A percentile compares a stretch with the other conserved stretches of the same genome.
These are phyloP conservation scores for Haplosporangium gracile DNA, from an alignment of 192 early-diverging fungal genomes.

Conservation along the genomic window DNA sequence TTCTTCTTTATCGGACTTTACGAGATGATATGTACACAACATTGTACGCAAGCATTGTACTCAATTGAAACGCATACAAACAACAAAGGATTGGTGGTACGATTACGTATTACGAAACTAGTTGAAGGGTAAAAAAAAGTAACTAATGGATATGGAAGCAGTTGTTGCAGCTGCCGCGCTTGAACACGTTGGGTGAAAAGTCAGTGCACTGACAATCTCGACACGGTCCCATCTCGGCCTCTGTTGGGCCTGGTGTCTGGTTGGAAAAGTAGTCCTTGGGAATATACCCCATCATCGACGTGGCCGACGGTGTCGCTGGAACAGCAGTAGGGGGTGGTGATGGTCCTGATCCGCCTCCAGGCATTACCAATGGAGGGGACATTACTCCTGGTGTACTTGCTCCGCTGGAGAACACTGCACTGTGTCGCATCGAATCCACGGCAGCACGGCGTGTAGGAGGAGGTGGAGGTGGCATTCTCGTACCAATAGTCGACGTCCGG, in stretches of 20 bases:
- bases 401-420: slow-evolving; percentile 36
- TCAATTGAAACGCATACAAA: not conserved
- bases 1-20: too few relatives aligned
- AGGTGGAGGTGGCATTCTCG: slow-evolving; percentile 51
- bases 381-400: slow-evolving; percentile 14
- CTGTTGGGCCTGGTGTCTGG: slow-evolving; percentile 19
- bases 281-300: slow-evolving; percentile 62
- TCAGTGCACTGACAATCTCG: slow-evolving; percentile 81
- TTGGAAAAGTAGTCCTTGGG: slow-evolving; percentile 55
- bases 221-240: slow-evolving; percentile 57
- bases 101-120: slow-evolving; percentile 1
- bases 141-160: slow-evolving; percentile 84
- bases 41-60: too few relatives aligned
- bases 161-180: slow-evolving; percentile 80
- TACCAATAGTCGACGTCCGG: slow-evolving; percentile 43
- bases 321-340: slow-evolving; percentile 50
- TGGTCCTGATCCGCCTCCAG: slow-evolving; percentile 38
- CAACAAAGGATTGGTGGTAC: not conserved
- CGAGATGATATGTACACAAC: too few relatives aligned
- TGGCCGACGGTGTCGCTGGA: slow-evolving; percentile 48
- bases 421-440: slow-evolving; percentile 35
- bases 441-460: slow-evolving; percentile 49
- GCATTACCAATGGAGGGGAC: slow-evolving; percentile 28
- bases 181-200: slow-evolving; percentile 81
- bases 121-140: not conserved